Conservation (phyloP, 192 early-diverging fungal genomes). For the Linnemannia hyalina region DNA sequence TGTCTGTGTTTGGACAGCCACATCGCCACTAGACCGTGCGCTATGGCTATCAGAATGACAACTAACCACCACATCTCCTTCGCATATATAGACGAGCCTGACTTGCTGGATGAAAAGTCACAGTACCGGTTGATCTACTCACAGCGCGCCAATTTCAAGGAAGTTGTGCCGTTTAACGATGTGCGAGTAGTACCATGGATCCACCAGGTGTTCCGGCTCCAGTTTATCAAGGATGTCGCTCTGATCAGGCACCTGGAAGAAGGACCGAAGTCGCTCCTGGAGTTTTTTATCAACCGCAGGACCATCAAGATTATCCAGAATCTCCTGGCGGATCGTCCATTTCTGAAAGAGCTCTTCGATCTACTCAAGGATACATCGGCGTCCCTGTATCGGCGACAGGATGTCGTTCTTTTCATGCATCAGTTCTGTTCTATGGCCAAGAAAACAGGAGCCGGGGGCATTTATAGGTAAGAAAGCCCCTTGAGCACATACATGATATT, state of each 20-base stretch:
- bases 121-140: slow-evolving; percentile 79
- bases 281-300: slow-evolving; percentile 80
- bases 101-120: slow-evolving; percentile 71
- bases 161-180: slow-evolving; percentile 84
- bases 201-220: slow-evolving; percentile 86
- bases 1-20: neutral
- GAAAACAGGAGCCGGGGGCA: slow-evolving; percentile 62
- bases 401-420: slow-evolving; percentile 83
- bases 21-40: neutral
- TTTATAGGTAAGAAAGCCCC: slow-evolving; percentile 64
- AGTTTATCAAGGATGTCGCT: slow-evolving; percentile 89
- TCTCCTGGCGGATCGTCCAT: slow-evolving; percentile 73
- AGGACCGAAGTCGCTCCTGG: slow-evolving; percentile 73
- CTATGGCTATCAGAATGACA: neutral
- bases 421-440: slow-evolving; percentile 84
- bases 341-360: slow-evolving; percentile 77
- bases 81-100: slow-evolving; percentile 76
- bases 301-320: slow-evolving; percentile 86
- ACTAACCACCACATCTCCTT: neutral
- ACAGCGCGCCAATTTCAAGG: slow-evolving; percentile 69
- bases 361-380: slow-evolving; percentile 65
- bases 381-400: slow-evolving; percentile 66
- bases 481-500: neutral
- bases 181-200: slow-evolving; percentile 78
- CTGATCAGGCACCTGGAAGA: slow-evolving; percentile 85